Conservation (phyloP, 805 yeast species). For the Wickerhamomyces silvicola region DNA sequence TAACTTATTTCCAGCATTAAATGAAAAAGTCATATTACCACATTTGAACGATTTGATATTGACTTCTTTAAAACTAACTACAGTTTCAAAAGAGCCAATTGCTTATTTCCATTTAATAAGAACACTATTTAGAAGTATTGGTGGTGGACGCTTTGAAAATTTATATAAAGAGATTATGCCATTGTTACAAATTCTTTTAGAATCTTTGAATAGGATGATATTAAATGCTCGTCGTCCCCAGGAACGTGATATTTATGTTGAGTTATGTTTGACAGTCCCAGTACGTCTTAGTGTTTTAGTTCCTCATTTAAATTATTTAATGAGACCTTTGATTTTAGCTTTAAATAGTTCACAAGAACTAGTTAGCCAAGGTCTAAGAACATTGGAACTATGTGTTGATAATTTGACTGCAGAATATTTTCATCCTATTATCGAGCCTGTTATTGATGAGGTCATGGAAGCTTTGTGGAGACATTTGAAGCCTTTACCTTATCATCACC, state of each 20-base stretch:
- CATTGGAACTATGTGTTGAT: slow-evolving; percentile 92
- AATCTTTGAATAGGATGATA: slow-evolving; percentile 77
- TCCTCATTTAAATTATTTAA: slow-evolving; percentile 82
- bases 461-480: slow-evolving; percentile 87
- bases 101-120: slow-evolving; percentile 84
- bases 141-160: slow-evolving; percentile 94
- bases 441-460: slow-evolving; percentile 86
- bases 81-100: slow-evolving; percentile 85
- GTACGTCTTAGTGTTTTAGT: slow-evolving; percentile 89
- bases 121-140: slow-evolving; percentile 86
- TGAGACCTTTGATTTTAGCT: slow-evolving; percentile 89
- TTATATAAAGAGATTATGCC: slow-evolving; percentile 92
- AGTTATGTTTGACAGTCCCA: slow-evolving; percentile 91
- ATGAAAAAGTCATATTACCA: slow-evolving; percentile 83
- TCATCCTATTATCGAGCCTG: slow-evolving; percentile 96
- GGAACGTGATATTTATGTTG: slow-evolving; percentile 92
- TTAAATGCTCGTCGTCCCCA: slow-evolving; percentile 79
- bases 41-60: slow-evolving; percentile 80
- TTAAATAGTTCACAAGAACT: slow-evolving; percentile 85
- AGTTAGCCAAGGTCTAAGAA: slow-evolving; percentile 89
- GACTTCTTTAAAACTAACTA: slow-evolving; percentile 69
- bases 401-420: slow-evolving; percentile 93
- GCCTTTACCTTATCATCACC: slow-evolving; percentile 92
- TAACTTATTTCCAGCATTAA: slow-evolving; percentile 78
- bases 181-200: slow-evolving; percentile 76